Conservation (phyloP, 169 alveolate genomes). For the Babesia ovata region DNA sequence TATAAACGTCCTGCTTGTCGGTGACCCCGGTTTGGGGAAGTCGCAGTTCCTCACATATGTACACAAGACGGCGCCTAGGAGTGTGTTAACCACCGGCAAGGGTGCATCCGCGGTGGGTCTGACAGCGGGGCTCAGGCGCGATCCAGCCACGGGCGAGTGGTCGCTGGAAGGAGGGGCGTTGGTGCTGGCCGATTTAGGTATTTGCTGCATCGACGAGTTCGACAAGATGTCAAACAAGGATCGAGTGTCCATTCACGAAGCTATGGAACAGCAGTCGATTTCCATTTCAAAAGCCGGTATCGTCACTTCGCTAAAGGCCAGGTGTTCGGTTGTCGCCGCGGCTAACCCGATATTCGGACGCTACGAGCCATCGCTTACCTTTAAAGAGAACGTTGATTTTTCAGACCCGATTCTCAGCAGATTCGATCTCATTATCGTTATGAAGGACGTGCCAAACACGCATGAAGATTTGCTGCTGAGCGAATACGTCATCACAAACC, state of each 20-base stretch:
- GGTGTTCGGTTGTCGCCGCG: slow-evolving; percentile 99
- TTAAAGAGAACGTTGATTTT: slow-evolving; percentile 98
- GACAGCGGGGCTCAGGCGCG: slow-evolving; percentile 97
- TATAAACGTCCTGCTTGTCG: slow-evolving; percentile 91
- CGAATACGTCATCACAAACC: slow-evolving; percentile 96
- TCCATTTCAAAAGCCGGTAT: slow-evolving; percentile 99
- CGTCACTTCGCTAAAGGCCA: slow-evolving; percentile 96
- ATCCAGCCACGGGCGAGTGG: slow-evolving; percentile 97
- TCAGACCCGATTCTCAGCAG: slow-evolving; percentile 99
- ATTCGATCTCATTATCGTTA: slow-evolving; percentile 97
- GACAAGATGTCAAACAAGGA: slow-evolving; percentile 99
- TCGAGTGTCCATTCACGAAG: slow-evolving; percentile 99
- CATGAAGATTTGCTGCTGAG: slow-evolving; percentile 93
- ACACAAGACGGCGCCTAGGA: slow-evolving; percentile 94
- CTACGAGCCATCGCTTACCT: slow-evolving; percentile 94
- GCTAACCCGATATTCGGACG: slow-evolving; percentile 98
- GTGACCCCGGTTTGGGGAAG: slow-evolving; percentile 99
- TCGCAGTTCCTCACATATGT: slow-evolving; percentile 97
- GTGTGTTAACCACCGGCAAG: slow-evolving; percentile 97
- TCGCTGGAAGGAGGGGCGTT: slow-evolving; percentile 99
- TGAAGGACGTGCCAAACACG: slow-evolving; percentile 95
- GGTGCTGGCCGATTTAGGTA: slow-evolving; percentile 98
- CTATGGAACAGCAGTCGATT: slow-evolving; percentile 99
- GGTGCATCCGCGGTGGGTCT: slow-evolving; percentile 99
- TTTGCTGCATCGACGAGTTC: slow-evolving; percentile 99